Conservation (phyloP, 768 basidiomycete species). For the Auricularia sp. region DNA sequence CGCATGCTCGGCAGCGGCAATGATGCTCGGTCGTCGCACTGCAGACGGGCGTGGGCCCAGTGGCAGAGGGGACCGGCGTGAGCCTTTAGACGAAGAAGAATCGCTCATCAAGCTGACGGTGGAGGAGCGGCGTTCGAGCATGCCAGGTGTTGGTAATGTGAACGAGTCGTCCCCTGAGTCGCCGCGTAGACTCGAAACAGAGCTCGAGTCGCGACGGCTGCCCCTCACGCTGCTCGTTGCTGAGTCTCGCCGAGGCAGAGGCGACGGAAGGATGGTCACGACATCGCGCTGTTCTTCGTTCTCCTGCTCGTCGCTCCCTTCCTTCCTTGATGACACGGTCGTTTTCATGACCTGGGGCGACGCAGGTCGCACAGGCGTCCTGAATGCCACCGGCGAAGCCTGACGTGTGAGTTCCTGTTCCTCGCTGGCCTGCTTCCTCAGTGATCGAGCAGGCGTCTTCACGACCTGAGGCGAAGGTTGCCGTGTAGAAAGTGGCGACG, state of each 20-base stretch:
- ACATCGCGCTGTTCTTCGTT: neutral
- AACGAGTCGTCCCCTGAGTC: neutral
- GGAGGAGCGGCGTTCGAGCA: neutral
- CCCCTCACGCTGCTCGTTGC: neutral
- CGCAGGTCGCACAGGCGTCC: neutral
- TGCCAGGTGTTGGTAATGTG: neutral
- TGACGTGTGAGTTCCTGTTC: neutral
- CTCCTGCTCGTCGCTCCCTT: neutral
- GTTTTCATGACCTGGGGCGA: neutral
- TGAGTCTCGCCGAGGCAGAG: neutral
- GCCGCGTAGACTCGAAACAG: neutral
- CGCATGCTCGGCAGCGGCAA: neutral
- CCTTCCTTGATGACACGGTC: neutral
- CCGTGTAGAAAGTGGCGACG: neutral
- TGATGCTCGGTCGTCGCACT: neutral
- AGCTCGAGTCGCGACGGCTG: neutral
- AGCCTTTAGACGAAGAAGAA: neutral
- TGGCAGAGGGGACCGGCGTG: neutral
- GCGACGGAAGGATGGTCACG: neutral
- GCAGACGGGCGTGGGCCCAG: neutral
- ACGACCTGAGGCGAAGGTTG: neutral
- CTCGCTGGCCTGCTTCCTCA: neutral
- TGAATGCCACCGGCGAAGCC: neutral
- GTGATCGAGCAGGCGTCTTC: neutral
- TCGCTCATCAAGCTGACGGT: neutral